Evolutionary conservation across 169 alveolate genomes (phyloP).

Genomic region (Plasmodium knowlesi): DNA sequence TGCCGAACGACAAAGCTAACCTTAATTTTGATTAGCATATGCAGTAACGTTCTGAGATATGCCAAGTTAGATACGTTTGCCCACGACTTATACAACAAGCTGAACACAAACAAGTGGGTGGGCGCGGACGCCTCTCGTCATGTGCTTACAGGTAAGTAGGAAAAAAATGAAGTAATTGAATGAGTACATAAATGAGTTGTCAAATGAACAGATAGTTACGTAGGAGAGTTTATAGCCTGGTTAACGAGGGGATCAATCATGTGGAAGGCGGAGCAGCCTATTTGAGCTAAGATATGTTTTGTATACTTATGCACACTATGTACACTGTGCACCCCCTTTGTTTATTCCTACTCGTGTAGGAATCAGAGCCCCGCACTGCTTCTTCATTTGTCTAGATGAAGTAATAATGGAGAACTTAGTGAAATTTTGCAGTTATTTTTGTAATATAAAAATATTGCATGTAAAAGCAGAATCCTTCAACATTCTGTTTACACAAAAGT

Average conservation of each 20-base stretch:
- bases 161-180: background rate
- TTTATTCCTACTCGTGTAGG: background rate
- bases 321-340: background rate
- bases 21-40: constrained; percentile 59
- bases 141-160: constrained; percentile 18
- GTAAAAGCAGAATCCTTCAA: constrained; percentile 48
- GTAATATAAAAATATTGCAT: constrained; percentile 29
- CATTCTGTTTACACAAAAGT: constrained; percentile 49
- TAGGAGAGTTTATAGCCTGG: background rate
- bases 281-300: background rate
- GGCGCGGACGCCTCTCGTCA: constrained; percentile 6
- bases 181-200: background rate
- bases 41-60: constrained; percentile 42
- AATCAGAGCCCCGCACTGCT: constrained; percentile 70
- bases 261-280: background rate
- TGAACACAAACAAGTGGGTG: constrained; percentile 11
- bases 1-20: constrained; percentile 62
- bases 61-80: constrained; percentile 35
- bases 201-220: background rate
- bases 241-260: background rate
- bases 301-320: background rate
- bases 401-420: constrained; percentile 49
- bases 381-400: constrained; percentile 66
- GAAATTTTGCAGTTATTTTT: constrained; percentile 57
- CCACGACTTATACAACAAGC: constrained; percentile 30